phyloP scores from a whole-genome alignment of 495 filamentous ascomycete genomes.

The Penicillium bovifimosum region DNA sequence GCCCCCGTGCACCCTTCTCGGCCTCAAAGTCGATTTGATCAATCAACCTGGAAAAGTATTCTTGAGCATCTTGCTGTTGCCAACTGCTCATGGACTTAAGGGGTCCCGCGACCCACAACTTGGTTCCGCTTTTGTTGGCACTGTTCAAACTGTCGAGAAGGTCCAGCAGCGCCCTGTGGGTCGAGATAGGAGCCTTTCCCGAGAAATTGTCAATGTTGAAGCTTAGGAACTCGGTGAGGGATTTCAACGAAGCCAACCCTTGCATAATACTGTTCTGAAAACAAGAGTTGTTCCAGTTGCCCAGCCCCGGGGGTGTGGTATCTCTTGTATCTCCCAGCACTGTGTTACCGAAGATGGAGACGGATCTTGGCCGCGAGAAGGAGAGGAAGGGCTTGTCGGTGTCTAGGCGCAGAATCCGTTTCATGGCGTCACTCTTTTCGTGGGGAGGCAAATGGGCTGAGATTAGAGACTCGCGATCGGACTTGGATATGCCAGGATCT shows the following conservation, averaged over 20 bases:
- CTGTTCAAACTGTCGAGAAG: conserved; percentile 65
- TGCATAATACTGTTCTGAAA: conserved; percentile 97
- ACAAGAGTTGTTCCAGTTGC: conserved; percentile 92
- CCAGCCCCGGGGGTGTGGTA: conserved; percentile 64
- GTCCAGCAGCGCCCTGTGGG: conserved; percentile 53
- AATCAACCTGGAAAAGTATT: conserved; percentile 88
- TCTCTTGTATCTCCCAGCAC: conserved; percentile 34
- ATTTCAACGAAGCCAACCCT: conserved; percentile 69
- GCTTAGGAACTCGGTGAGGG: conserved; percentile 50
- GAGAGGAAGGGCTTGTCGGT: conserved; percentile 47
- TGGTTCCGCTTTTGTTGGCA: conserved; percentile 58
- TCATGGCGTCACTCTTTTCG: conserved; percentile 62
- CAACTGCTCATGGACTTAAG: conserved; percentile 85
- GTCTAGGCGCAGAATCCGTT: conserved; percentile 61
- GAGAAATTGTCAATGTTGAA: conserved; percentile 40
- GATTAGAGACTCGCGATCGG: conserved; percentile 17
- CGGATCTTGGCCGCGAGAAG: conserved; percentile 38
- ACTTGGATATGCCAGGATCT: conserved; percentile 38
- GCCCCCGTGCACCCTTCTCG: conserved; percentile 40
- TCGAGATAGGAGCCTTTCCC: conserved; percentile 35
- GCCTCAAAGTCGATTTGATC: conserved; percentile 82
- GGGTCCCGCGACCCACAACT: conserved; percentile 69
- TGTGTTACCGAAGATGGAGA: conserved; percentile 39
- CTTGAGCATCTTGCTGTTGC: conserved; percentile 98
- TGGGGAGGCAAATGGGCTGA: conserved; percentile 24